phyloP scores from a whole-genome alignment of 805 yeast genomes.

The Teunomyces kruisii region DNA sequence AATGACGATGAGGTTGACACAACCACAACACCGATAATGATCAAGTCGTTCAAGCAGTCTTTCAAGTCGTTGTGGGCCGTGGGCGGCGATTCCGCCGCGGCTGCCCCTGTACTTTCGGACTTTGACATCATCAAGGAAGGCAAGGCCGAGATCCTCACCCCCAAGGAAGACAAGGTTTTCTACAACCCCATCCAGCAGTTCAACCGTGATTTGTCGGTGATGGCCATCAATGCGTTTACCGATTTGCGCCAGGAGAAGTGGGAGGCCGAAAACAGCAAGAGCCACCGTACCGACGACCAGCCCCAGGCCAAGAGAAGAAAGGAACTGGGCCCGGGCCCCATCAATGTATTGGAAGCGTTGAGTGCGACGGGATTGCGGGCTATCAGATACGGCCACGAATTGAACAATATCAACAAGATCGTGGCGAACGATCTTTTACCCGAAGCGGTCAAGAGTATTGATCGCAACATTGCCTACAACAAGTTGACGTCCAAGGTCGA shows the following conservation, averaged over 20 bases:
- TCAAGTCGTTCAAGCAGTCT: conserved; percentile 4
- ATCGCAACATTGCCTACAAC: conserved; percentile 69
- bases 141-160: conserved; percentile 75
- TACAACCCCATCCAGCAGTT: conserved; percentile 97
- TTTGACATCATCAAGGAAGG: conserved; percentile 64
- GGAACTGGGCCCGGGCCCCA: conserved; percentile 15
- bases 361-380: conserved; percentile 96
- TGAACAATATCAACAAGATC: conserved; percentile 69
- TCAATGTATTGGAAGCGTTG: conserved; percentile 81
- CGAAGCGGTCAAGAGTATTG: conserved; percentile 82
- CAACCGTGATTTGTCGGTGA: conserved; percentile 85
- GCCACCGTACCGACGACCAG: conserved; percentile 4
- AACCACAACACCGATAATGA: not conserved
- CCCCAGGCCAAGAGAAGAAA: conserved; percentile 14
- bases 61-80: conserved; percentile 1
- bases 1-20: not conserved
- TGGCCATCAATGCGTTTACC: conserved; percentile 86
- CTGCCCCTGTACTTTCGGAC: conserved; percentile 9
- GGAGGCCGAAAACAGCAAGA: conserved; percentile 19
- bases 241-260: conserved; percentile 50
- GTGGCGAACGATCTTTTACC: conserved; percentile 88
- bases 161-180: conserved; percentile 81
- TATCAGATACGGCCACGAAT: conserved; percentile 87
- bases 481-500: conserved; percentile 54
- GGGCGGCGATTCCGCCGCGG: conserved; percentile 4